phyloP scores from a whole-genome alignment of 2,329 filamentous ascomycete genomes.

The Scedosporium boydii region DNA sequence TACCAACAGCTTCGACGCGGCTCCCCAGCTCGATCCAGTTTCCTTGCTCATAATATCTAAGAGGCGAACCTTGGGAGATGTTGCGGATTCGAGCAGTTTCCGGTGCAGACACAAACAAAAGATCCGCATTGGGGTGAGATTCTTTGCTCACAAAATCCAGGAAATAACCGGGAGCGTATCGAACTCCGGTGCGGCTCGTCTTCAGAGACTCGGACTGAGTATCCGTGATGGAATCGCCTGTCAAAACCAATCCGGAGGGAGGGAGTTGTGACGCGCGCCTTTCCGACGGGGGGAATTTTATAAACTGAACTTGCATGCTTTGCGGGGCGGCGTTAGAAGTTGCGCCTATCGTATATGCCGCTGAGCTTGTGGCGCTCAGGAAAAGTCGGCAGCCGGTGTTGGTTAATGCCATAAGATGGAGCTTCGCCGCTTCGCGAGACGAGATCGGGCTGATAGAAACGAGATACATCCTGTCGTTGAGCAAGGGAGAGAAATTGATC shows the following conservation, averaged over 20 bases:
- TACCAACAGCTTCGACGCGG: slow-evolving; percentile 66
- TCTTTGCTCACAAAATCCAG: slow-evolving; percentile 68
- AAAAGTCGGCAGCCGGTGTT: slow-evolving; percentile 86
- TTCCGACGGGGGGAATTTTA: slow-evolving; percentile 73
- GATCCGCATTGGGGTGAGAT: slow-evolving; percentile 49
- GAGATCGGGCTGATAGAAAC: slow-evolving; percentile 82
- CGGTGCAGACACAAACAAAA: slow-evolving; percentile 75
- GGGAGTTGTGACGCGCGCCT: slow-evolving; percentile 13
- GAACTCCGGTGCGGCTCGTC: slow-evolving; percentile 40
- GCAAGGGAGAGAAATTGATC: slow-evolving; percentile 61
- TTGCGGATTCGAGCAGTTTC: slow-evolving; percentile 78
- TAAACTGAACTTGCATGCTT: slow-evolving; percentile 96
- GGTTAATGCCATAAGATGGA: slow-evolving; percentile 85
- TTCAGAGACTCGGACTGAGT: slow-evolving; percentile 38
- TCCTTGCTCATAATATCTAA: slow-evolving; percentile 67
- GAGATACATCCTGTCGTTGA: slow-evolving; percentile 62
- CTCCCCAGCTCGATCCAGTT: slow-evolving; percentile 70
- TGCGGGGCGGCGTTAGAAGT: slow-evolving; percentile 61
- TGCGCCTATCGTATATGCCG: slow-evolving; percentile 53
- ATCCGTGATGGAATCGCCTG: slow-evolving; percentile 32
- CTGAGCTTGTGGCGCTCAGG: slow-evolving; percentile 77
- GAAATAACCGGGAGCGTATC: slow-evolving; percentile 84
- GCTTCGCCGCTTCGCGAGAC: slow-evolving; percentile 65
- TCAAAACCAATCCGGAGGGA: slow-evolving; percentile 19
- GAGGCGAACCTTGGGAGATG: slow-evolving; percentile 38